Evolutionary conservation across 805 yeast species (phyloP), one percentile per base, ranked within the genome.

Genomic region (Maudiozyma saulgeensis): DNA sequence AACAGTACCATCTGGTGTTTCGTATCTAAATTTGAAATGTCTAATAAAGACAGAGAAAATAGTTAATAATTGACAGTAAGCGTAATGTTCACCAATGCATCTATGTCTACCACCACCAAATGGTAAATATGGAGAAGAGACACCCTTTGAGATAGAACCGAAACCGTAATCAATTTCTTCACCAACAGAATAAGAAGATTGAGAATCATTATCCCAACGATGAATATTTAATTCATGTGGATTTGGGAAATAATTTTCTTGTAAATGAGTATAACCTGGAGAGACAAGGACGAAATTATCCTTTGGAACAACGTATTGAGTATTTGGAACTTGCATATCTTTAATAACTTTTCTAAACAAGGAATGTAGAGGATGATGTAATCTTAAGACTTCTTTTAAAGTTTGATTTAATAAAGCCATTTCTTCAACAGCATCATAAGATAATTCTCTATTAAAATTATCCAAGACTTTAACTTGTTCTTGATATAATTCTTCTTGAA

Each of bases 61-160:
- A 45, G 93, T 82, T 45, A 96, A 96, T 56, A 93, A 78, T 75
- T 93, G 99, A 57, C 84, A 81, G 68, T 82, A 87, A 25, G 99
- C 99, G 72, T 93, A 93, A 67, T 91, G 98, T 71, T 93, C 99
- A 66, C 99, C 99, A 63, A 93, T 91, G 73, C 99, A 93, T 74
- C 99, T 85, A 69, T 93, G 99, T 77, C 99, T 86, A 58, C 99
- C 99, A 69, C 98, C 99, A 59, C 99, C 99, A 63, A 93, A 93
- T 49, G 99, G 99, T 66, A 93, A 79, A 71, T 88, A 93, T 51
- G 98, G 96, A 41, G 96, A 87, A 31, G 87, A 74, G 47, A 91
- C 98, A 71, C 98, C 99, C 72, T 93, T 93, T 43, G 96, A 82
- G 55, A 93, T 87, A 52, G 87, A 86, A 66, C 97, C 97, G 60